Base-by-base conservation (phyloP, 2,329 filamentous ascomycete species). In the Lecanicillium sp. region DNA sequence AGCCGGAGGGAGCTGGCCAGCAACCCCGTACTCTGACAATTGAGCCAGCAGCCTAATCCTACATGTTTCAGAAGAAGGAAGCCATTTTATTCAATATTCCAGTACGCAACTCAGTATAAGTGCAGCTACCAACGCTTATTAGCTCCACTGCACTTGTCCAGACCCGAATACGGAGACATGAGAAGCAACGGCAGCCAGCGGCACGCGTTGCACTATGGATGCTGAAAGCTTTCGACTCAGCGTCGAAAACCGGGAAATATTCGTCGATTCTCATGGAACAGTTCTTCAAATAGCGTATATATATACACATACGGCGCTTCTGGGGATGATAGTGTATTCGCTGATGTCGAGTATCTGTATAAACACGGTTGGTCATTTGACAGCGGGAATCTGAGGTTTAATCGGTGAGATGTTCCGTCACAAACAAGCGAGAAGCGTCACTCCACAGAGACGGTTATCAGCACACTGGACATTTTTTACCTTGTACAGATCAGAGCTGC, bases 391-490 rank as follows among this genome's bases (percentile, higher is more conserved):
- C 23, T 49, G 1, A 46, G 15, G n/a, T 47, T 46, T 20, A 53
- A 51, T 30, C 49, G 32, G 45, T 51, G 33, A 7, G 32, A 14
- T 7, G 24, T 17, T 29, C 27, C 14, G 14, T 8, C 14, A 23
- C 21, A 14, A 40, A 14, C 8, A 23, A 23, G 14, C 7, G 14
- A 29, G 14, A 14, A 14, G 8, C 27, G 14, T 29, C 14, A 29
- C 27, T 8, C 8, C 12, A 24, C 7, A 26, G n/a, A 39, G 36
- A 23, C n/a, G 24, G 36, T 47, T 26, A 52, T 12, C 32, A 51
- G 51, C 24, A 53, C 51, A 14, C 41, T 51, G 35, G 49, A 52
- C 33, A 27, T 45, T 7, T 52, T 49, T 20, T 52, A 52, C 23
- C 40, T 52, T 5, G 40, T 49, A 19, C 51, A 51, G 21, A 21